A percentile compares a stretch with the other conserved stretches of the same genome.
These are phyloP conservation scores for Pezicula neosporulosa DNA, from an alignment of 2,329 filamentous ascomycete species.

Conservation along the genomic window DNA sequence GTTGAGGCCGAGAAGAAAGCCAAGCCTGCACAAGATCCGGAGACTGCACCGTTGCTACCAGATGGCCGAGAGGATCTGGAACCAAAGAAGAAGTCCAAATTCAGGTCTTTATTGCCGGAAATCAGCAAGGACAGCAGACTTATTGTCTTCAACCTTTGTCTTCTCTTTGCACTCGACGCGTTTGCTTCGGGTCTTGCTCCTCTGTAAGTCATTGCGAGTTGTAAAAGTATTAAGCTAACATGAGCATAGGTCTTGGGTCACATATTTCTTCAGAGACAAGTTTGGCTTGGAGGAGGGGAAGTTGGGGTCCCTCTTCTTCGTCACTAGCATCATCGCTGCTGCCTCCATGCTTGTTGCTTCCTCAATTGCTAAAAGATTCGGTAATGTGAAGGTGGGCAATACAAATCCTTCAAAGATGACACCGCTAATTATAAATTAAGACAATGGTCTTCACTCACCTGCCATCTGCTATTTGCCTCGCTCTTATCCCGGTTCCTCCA, in stretches of 20 bases:
- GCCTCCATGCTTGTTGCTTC: conserved; percentile 49
- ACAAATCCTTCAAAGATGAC: conserved; percentile 19
- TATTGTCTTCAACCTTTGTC: conserved; percentile 58
- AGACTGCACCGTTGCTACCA: conserved; percentile 25
- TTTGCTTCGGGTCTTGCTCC: conserved; percentile 69
- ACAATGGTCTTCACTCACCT: conserved; percentile 77
- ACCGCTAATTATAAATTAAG: conserved; percentile 26
- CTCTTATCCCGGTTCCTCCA: conserved; percentile 56
- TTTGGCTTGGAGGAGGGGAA: conserved; percentile 45
- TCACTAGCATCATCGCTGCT: conserved; percentile 47
- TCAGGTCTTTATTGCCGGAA: conserved; percentile 43
- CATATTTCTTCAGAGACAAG: conserved; percentile 50
- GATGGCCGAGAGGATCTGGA: conserved; percentile 14
- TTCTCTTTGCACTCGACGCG: conserved; percentile 66
- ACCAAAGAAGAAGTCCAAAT: conserved; percentile 16
- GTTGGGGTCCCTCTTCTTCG: conserved; percentile 53
- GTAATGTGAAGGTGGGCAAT: conserved; percentile 56
- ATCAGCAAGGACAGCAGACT: conserved; percentile 53
- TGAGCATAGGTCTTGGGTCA: conserved; percentile 51
- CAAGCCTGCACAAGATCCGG: conserved; percentile 21
- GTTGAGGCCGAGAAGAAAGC: conserved; percentile 33
- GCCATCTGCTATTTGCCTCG: conserved; percentile 62
- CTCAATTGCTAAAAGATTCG: conserved; percentile 51
- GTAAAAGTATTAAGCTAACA: conserved; percentile 37
- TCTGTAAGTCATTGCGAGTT: conserved; percentile 44